Evolutionary conservation across 2,329 filamentous ascomycete genomes (phyloP), one percentile per base, ranked within the genome.

Genomic region (Sphaceloma murrayae): DNA sequence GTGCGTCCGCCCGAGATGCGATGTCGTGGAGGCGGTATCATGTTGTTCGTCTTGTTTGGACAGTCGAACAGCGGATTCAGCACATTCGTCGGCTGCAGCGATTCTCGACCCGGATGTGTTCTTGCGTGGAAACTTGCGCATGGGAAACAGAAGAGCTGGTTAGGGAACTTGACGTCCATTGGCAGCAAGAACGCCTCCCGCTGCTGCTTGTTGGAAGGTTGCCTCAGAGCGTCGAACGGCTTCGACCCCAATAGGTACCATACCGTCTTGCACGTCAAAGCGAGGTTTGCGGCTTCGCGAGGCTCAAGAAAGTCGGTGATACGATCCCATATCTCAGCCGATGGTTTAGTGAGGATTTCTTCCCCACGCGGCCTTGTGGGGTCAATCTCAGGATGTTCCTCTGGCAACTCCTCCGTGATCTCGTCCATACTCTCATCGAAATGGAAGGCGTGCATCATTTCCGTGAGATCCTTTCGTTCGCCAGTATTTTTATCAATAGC

Each of bases 121-220:
- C 76, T 68, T 4, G 65, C 57, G 54, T 80, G 76, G 56, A 72
- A 79, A 45, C 59, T 62, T 10, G 60, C 67, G 54, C 76, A 80
- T 4, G 69, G 67, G 53, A 76, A 74, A 57, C 76, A 80, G 44
- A 78, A 66, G 5, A 80, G 64, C 52, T 78, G 73, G 26, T 67
- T 62, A 2, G 75, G 75, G 13, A 75, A 60, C 11, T 64, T 56
- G 9, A 59, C 55, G 48, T 79, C 74, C 53, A 78, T 63, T 2
- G 59, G 56, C 9, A 65, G 54, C 4, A 80, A 63, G 53, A 79
- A 77, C 3, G 67, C 58, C 34, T 68, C 60, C 40, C 68, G 69
- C 47, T 71, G 56, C 4, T 63, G 51, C 33, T 58, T 58, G 51
- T 76, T 70, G 5, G 65, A 56, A 3, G 69, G 65, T 6, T 55